Evolutionary conservation across 1,284 basidiomycete genomes (phyloP), one percentile per base, ranked within the genome.

Genomic region (Mixia osmundae): DNA sequence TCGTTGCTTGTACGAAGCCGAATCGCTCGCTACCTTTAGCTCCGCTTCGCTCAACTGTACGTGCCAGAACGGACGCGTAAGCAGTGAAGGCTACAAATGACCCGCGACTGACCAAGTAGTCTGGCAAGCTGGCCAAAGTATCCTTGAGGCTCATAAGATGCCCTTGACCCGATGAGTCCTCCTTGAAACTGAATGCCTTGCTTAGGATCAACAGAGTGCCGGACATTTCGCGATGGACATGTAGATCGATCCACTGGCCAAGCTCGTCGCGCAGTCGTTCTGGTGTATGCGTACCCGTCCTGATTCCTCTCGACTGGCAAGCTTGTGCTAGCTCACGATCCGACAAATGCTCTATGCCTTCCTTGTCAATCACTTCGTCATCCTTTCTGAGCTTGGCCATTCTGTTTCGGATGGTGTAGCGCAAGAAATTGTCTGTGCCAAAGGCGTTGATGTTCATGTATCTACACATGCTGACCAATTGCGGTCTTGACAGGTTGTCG

Each of bases 391-490:
- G 69, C 52, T 77, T 68, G 46, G 76, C 65, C 27, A 99, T 66
- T 32, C 83, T 71, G 41, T 69, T 70, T 28, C 83, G 76, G 54
- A 99, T 83, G 42, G 80, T 75, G 41, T 85, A 85, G 38, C 89
- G 77, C 31, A 99, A 66, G 62, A 94, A 95, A 60, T 95, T 95
- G 59, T 99, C 89, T 25, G 91, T 97, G 30, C 89, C 89, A 51
- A 95, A 99, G 3, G 89, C 89, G 58, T 95, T 83, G 53, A 95
- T 71, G 47, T 79, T 83, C 85, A 97, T 94, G 57, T 91, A 94
- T 38, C 82, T 69, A 51, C 76, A 94, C 73, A 91, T 89, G 2
- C 82, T 89, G 26, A 94, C 85, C 12, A 99, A 68, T 59, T 99
- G 89, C 18, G 91, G 87, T 22, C 89, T 73, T 3, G 85, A 85